Evolutionary conservation across 495 filamentous ascomycete species (phyloP), one percentile per base, ranked within the genome.

Genomic region (Lichina pygmaea): DNA sequence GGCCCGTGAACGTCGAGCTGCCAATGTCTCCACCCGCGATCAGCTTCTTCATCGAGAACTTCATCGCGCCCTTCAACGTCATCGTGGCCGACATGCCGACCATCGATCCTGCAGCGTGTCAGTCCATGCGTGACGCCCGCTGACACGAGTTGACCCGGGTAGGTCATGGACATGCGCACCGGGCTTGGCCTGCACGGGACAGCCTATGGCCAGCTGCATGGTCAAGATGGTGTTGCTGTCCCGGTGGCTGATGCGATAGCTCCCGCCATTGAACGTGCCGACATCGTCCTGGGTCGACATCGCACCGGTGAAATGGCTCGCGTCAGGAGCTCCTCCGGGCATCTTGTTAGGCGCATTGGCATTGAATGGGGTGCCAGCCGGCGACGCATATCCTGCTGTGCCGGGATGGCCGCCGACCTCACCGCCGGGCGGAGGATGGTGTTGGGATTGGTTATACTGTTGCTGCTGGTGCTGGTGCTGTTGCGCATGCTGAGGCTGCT

Each of bases 211-310:
- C 11, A 97, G 58, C 55, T 93, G 86, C 3, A 97, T 46, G 0
- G 91, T 97, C 41, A 94, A 52, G 38, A 95, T 70, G 0, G 82
- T 82, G 55, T 97, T 97, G 39, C 70, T 75, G 54, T 95, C 86
- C 7, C 89, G 69, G 54, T 97, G 89, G 51, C 82, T 89, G 58
- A 97, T 82, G 16, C 91, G 66, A 55, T 86, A 97, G 50, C 75
- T 84, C 8, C 89, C 89, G 9, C 89, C 89, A 61, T 95, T 94
- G 66, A 97, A 95, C 0, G 78, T 92, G 3, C 89, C 89, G 10
- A 86, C 66, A 45, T 89, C 81, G 58, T 95, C 89, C 32, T 72
- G 61, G 1, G 67, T 68, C 4, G 75, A 66, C 2, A 50, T 54
- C 0, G 70, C 73, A 36, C 81, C 78, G 4, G 60, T 50, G 46